These are phyloP conservation scores for Iodosphaeria phyllophila DNA, from an alignment of 2,329 filamentous ascomycete genomes.

Conservation along the genomic window DNA sequence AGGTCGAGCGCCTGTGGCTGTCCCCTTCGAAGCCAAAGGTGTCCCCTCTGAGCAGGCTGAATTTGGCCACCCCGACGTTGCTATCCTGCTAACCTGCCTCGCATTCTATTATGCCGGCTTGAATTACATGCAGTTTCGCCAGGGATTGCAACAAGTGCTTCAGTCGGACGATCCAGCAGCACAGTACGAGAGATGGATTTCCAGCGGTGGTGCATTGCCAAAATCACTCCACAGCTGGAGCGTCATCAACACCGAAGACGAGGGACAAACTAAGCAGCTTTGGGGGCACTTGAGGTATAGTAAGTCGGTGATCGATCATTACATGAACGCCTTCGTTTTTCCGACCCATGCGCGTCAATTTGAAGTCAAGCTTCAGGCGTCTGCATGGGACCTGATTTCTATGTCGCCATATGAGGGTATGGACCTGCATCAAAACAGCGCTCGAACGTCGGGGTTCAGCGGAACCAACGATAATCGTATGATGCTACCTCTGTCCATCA, in stretches of 20 bases:
- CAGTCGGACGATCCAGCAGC: slow-evolving; percentile 33
- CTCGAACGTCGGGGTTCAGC: slow-evolving; percentile 47
- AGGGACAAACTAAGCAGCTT: slow-evolving; percentile 25
- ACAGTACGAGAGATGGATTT: slow-evolving; percentile 31
- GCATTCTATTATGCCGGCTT: slow-evolving; percentile 48
- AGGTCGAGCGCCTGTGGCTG: slow-evolving; percentile 42
- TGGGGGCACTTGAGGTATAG: slow-evolving; percentile 28
- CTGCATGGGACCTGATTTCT: slow-evolving; percentile 47
- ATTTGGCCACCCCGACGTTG: slow-evolving; percentile 48
- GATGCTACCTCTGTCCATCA: slow-evolving; percentile 39
- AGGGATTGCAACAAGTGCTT: slow-evolving; percentile 27
- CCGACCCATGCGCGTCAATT: slow-evolving; percentile 46
- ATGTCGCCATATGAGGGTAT: slow-evolving; percentile 8
- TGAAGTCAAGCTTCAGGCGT: slow-evolving; percentile 40
- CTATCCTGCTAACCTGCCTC: slow-evolving; percentile 45
- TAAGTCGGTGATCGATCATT: slow-evolving; percentile 36
- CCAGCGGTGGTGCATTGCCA: slow-evolving; percentile 19
- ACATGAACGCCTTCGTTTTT: slow-evolving; percentile 44
- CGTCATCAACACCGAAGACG: slow-evolving; percentile 38
- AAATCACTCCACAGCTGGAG: slow-evolving; percentile 28
- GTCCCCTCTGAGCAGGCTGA: slow-evolving; percentile 41
- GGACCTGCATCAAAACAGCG: slow-evolving; percentile 2
- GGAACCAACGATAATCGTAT: slow-evolving; percentile 50
- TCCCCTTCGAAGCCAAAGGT: slow-evolving; percentile 49
- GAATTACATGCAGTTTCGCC: slow-evolving; percentile 23